These are phyloP conservation scores for Trichoderma arundinaceum DNA, from an alignment of 2,329 filamentous ascomycete genomes.

Conservation along the genomic window DNA sequence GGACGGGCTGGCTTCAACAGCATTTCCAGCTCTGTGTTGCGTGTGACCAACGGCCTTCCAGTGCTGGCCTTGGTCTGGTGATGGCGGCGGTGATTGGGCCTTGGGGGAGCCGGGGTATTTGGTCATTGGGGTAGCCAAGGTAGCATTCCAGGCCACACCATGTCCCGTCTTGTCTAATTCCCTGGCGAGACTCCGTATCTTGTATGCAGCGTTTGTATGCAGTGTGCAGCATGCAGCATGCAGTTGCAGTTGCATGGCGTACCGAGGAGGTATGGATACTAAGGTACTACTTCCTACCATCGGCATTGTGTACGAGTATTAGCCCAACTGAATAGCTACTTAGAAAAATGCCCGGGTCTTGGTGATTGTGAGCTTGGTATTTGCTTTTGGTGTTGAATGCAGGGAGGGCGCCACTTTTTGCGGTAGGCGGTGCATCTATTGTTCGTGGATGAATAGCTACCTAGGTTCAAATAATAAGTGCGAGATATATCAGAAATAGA, in stretches of 20 bases:
- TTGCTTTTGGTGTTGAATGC: too few relatives aligned
- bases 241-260: constrained; percentile 7
- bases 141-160: not conserved
- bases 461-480: too few relatives aligned
- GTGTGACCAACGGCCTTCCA: constrained; percentile 8
- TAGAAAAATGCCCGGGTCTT: too few relatives aligned
- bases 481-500: too few relatives aligned
- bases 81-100: constrained; percentile 16
- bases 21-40: not conserved
- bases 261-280: not conserved
- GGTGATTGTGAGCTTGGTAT: too few relatives aligned
- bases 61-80: not conserved
- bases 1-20: not conserved
- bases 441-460: too few relatives aligned
- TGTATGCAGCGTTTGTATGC: constrained; percentile 13
- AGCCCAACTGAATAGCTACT: too few relatives aligned
- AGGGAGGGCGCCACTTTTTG: too few relatives aligned
- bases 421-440: too few relatives aligned
- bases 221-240: constrained; percentile 17
- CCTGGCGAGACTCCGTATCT: constrained; percentile 11
- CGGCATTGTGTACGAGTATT: too few relatives aligned
- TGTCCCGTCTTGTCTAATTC: not conserved
- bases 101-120: not conserved
- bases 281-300: not conserved
- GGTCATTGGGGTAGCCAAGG: not conserved